Percentiles rank a stretch among this genome's conserved stretches.
Conservation (phyloP, 306 rosid species). For the Datisca glomerata region DNA sequence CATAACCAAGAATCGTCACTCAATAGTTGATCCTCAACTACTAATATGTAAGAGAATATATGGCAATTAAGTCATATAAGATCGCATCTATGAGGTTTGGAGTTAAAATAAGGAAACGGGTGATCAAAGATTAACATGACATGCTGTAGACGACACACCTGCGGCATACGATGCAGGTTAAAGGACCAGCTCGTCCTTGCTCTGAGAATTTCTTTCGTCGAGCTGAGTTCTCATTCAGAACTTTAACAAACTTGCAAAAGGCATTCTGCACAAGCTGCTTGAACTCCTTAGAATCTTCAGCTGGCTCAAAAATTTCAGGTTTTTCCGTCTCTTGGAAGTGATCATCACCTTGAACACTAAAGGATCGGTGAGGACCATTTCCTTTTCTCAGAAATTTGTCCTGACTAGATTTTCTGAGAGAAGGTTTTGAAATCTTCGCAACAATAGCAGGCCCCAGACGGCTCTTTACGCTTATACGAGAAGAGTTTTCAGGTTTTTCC, state of each 20-base stretch:
- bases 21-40: not conserved
- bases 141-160: slow-evolving; percentile 24
- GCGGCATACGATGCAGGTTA: slow-evolving; percentile 28
- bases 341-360: slow-evolving; percentile 5
- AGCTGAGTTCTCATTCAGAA: slow-evolving; percentile 19
- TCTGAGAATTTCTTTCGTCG: slow-evolving; percentile 13
- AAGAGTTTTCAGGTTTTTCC: no score
- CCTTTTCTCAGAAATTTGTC: not conserved
- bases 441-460: slow-evolving; percentile 8
- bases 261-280: slow-evolving; percentile 19
- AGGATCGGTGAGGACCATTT: slow-evolving; percentile 1
- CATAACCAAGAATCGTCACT: no score
- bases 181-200: slow-evolving; percentile 10
- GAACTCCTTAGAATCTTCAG: slow-evolving; percentile 28
- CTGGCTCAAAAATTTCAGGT: slow-evolving; percentile 8
- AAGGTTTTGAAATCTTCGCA: slow-evolving; percentile 7
- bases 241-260: slow-evolving; percentile 23
- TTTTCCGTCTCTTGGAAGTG: slow-evolving; percentile 6
- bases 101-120: not conserved
- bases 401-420: not conserved
- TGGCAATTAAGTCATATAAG: not conserved
- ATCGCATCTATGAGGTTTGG: no score
- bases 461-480: slow-evolving; percentile 11
- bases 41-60: not conserved
- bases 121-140: not conserved